Evolutionary conservation across 108 stramenopile species (phyloP), one percentile per base, ranked within the genome.

Genomic region (Licmophora abbreviata): DNA sequence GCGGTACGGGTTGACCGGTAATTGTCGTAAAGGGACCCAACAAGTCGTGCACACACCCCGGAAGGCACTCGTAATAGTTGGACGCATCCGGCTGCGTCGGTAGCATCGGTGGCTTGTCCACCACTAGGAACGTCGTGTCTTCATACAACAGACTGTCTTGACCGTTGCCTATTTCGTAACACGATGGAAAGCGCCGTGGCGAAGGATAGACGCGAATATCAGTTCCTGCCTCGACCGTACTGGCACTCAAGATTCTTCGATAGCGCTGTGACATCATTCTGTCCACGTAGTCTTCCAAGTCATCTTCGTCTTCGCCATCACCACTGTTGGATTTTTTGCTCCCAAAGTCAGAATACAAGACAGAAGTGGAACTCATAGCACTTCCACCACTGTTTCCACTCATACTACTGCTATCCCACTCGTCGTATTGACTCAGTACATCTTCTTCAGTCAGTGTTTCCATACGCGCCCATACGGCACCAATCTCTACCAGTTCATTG

Each of bases 21-120:
- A 88, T 79, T n/a, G 79, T 83, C 18, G 45, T n/a, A 54, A 92
- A 88, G 6, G 86, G 90, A 2, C 84, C 84, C 66, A 88, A 49
- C 0, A 73, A 47, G 26, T 72, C 62, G 56, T 81, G 77, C 3
- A 76, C 79, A 44, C 86, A 85, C 22, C 85, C 90, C 7, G 90
- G 86, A 54, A 83, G 86, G 51, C 79, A 81, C 48, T 92, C 90
- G 41, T 69, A 65, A 54, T 88, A 88, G 52, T 92, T 92, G 43
- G 78, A 80, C 22, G 85, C 78, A 62, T 92, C 90, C 9, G 90
- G 90, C 49, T 92, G 90, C 14, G 86, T 85, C 7, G 90, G 90
- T 18, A 92, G 57, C 82, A 92, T 68, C 25, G 90, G 90, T 28
- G 90, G 90, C 56, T 92, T 92, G 40, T 92, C 90, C n/a, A 92